Evolutionary conservation across 208 protist genomes (phyloP).

Genomic region (Zelonia costaricensis): DNA sequence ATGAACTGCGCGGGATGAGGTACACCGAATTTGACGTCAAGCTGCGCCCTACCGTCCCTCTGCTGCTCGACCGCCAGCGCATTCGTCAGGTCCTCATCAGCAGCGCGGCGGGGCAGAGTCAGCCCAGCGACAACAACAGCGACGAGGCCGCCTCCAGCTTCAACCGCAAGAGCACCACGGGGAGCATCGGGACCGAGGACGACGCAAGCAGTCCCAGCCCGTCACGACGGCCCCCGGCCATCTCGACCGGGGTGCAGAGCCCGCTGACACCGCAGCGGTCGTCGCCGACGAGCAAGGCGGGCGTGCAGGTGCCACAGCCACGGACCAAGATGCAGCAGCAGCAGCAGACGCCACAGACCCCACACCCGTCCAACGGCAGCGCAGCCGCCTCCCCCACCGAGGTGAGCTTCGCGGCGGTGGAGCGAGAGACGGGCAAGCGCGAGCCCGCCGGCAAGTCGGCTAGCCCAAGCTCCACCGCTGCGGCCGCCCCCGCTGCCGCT

Average conservation of each 20-base stretch:
- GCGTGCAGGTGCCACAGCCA: conserved; percentile 65
- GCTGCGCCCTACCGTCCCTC: conserved; percentile 20
- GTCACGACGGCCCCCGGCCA: conserved; percentile 8
- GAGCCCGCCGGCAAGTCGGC: conserved; percentile 12
- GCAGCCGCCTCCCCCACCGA: conserved; percentile 27
- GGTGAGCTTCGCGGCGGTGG: conserved; percentile 19
- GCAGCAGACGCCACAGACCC: conserved; percentile 37
- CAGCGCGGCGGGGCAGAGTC: background rate
- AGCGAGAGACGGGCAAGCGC: conserved; percentile 26
- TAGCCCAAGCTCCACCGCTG: conserved; percentile 3
- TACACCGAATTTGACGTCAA: conserved; percentile 28
- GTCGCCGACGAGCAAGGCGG: conserved; percentile 23
- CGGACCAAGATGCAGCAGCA: conserved; percentile 56
- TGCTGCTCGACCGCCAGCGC: conserved; percentile 31
- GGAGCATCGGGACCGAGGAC: background rate
- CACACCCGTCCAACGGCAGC: conserved; percentile 15
- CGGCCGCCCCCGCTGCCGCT: background rate
- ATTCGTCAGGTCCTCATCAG: conserved; percentile 19
- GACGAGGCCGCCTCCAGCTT: background rate
- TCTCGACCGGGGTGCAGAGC: conserved; percentile 7
- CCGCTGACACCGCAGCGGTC: conserved; percentile 17
- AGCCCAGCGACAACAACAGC: background rate
- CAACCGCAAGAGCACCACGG: background rate
- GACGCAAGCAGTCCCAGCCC: background rate
- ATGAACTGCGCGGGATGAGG: conserved; percentile 27